Conservation (phyloP, 1,139 yeast genomes). For the Scheffersomyces stambukii region DNA sequence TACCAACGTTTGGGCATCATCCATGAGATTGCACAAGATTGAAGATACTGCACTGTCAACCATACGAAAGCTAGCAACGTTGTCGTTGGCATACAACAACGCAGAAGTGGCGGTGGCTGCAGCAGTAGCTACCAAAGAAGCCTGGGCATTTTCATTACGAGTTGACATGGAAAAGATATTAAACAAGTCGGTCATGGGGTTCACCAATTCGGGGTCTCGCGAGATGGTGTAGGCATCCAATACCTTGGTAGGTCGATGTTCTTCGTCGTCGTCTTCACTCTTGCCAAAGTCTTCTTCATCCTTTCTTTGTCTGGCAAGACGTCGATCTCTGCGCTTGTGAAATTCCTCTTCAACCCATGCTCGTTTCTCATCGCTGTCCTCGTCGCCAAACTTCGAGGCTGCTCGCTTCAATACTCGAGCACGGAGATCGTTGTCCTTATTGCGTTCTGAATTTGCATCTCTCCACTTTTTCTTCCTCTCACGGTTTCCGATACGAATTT, state of each 20-base stretch:
- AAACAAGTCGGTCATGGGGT: slow-evolving; percentile 32
- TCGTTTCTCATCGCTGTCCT: slow-evolving; percentile 48
- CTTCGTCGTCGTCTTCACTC: slow-evolving; percentile 3
- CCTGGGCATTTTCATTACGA: slow-evolving; percentile 30
- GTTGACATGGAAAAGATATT: slow-evolving; percentile 33
- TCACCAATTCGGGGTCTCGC: slow-evolving; percentile 19
- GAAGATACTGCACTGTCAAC: no score
- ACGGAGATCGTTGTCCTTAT: slow-evolving; percentile 82
- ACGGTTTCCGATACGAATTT: slow-evolving; percentile 65
- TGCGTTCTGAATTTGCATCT: slow-evolving; percentile 72
- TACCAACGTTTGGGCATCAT: no score
- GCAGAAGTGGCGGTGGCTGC: slow-evolving; percentile 36
- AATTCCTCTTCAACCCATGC: slow-evolving; percentile 80
- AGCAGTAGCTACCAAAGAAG: slow-evolving; percentile 39
- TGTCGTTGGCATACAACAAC: no score
- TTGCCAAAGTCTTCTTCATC: slow-evolving; percentile 14
- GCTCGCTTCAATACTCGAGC: slow-evolving; percentile 77
- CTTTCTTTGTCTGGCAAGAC: slow-evolving; percentile 39
- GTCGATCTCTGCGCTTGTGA: slow-evolving; percentile 55
- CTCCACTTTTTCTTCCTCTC: slow-evolving; percentile 92
- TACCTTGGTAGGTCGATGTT: background rate
- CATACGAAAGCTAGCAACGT: no score
- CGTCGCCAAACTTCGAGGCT: slow-evolving; percentile 57
- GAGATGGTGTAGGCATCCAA: slow-evolving; percentile 5
- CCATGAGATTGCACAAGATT: no score